phyloP scores from a whole-genome alignment of 2,329 filamentous ascomycete genomes.

The Fusarium devonianum region DNA sequence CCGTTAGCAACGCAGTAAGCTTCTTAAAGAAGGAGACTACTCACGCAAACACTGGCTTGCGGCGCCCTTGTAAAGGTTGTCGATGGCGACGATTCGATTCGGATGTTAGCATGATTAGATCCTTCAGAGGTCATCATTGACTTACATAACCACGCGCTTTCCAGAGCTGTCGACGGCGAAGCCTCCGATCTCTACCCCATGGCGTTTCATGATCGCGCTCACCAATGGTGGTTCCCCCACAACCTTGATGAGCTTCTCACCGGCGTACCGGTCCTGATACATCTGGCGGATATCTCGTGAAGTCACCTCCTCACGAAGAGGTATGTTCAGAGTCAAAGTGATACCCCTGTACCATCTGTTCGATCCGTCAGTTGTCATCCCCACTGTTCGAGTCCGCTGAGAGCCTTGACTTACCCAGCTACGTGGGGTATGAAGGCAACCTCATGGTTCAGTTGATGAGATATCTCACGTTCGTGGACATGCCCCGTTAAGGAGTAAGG shows the following conservation, averaged over 20 bases:
- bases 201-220: slow-evolving; percentile 82
- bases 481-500: not conserved
- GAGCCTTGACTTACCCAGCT: no score
- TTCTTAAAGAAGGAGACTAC: not conserved
- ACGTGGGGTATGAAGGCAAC: slow-evolving; percentile 92
- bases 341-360: slow-evolving; percentile 98
- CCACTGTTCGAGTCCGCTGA: no score
- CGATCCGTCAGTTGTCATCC: no score
- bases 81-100: slow-evolving; percentile 77
- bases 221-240: slow-evolving; percentile 79
- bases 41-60: not conserved
- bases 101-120: slow-evolving; percentile 20
- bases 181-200: slow-evolving; percentile 91
- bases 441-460: slow-evolving; percentile 38
- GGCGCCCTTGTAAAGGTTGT: slow-evolving; percentile 6
- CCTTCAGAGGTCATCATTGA: not conserved
- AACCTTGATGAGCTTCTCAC: slow-evolving; percentile 94
- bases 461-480: not conserved
- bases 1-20: slow-evolving; percentile 60
- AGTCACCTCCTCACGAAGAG: slow-evolving; percentile 84
- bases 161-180: slow-evolving; percentile 90
- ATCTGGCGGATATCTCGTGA: slow-evolving; percentile 91
- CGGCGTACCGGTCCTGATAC: slow-evolving; percentile 95
- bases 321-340: slow-evolving; percentile 88
- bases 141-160: slow-evolving; percentile 82